phyloP scores from a whole-genome alignment of 2,329 filamentous ascomycete species.

The Trichoderma arundinaceum region DNA sequence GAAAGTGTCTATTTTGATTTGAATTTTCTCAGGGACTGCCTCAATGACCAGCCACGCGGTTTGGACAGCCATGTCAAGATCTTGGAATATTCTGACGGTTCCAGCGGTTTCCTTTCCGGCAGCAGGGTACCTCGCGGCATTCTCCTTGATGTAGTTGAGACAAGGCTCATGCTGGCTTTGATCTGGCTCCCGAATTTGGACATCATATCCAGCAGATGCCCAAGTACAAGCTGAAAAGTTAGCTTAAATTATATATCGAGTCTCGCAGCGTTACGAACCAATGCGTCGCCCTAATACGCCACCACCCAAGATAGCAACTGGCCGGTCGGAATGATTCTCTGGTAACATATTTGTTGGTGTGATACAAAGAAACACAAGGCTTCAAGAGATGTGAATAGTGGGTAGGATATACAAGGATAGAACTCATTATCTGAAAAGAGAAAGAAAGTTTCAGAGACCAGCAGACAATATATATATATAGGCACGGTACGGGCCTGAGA shows the following conservation, averaged over 20 bases:
- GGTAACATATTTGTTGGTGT: neutral
- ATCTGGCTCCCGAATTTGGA: conserved; percentile 4
- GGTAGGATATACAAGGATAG: neutral
- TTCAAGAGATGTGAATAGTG: neutral
- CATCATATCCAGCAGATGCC: conserved; percentile 18
- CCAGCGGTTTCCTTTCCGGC: neutral
- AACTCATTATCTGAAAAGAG: neutral
- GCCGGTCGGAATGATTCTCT: conserved; percentile 1
- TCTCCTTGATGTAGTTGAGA: conserved; percentile 3
- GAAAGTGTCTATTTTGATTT: conserved; percentile 14
- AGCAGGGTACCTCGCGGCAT: neutral
- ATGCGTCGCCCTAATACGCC: conserved; percentile 13
- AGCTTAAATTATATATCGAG: neutral
- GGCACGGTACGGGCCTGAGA: neutral
- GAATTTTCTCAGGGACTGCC: conserved; percentile 9
- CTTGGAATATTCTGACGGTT: conserved; percentile 3
- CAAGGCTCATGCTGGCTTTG: conserved; percentile 8
- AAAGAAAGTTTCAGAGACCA: neutral
- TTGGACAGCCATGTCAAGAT: conserved; percentile 3
- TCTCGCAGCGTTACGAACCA: neutral
- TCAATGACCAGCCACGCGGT: conserved; percentile 12
- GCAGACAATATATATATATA: conserved; percentile 8
- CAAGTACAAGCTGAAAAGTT: conserved; percentile 3
- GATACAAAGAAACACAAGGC: neutral
- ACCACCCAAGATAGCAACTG: conserved; percentile 7